Conservation (phyloP, 106 monocot species). For the Allium sativum region DNA sequence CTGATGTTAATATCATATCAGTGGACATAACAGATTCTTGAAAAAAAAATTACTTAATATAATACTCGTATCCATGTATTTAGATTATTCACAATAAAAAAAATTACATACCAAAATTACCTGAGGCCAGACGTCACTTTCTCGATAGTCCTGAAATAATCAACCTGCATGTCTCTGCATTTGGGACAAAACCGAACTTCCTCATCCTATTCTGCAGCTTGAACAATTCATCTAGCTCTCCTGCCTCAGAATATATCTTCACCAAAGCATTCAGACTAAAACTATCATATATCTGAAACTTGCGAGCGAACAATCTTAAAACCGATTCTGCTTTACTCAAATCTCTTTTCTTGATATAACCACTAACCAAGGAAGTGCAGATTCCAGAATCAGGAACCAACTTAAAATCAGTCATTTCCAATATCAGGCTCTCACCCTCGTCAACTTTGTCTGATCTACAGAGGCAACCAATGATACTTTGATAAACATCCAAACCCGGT, state of each 20-base stretch:
- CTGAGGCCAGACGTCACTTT: constrained; percentile 1
- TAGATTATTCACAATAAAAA: too few species aligned
- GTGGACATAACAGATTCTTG: too few species aligned
- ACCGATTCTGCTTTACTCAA: constrained; percentile 53
- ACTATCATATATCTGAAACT: constrained; percentile 40
- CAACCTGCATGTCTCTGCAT: constrained; percentile 53
- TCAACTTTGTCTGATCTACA: constrained; percentile 28
- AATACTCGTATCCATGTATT: too few species aligned
- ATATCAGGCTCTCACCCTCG: constrained; percentile 54
- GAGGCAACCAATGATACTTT: constrained; percentile 35
- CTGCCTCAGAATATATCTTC: constrained; percentile 30
- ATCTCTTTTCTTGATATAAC: constrained; percentile 31
- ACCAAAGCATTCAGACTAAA: constrained; percentile 51
- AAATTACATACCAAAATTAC: too few species aligned
- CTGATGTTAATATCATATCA: too few species aligned
- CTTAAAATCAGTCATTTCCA: constrained; percentile 38
- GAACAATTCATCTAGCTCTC: constrained; percentile 26
- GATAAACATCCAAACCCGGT: constrained; percentile 39
- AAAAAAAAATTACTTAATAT: too few species aligned
- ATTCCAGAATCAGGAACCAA: constrained; percentile 38
- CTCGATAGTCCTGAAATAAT: constrained; percentile 51
- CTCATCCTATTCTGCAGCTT: constrained; percentile 65
- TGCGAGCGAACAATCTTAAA: constrained; percentile 28
- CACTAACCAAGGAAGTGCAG: constrained; percentile 36
- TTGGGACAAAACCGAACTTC: constrained; percentile 59